These are phyloP conservation scores for Hyphopichia khmerensis DNA, from an alignment of 1,139 yeast species.

Conservation along the genomic window DNA sequence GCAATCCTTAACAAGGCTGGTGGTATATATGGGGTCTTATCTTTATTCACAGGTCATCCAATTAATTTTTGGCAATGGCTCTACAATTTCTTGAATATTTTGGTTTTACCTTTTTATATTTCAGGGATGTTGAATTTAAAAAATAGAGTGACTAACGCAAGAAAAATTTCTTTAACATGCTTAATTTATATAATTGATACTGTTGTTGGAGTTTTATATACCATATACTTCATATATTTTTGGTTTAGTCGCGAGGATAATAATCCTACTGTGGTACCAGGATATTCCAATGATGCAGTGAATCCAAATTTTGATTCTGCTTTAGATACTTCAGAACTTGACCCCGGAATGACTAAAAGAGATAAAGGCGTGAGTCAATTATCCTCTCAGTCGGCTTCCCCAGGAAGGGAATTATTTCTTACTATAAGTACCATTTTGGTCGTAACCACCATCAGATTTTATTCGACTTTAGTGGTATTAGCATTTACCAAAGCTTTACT, in stretches of 20 bases:
- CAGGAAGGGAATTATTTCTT: conserved; percentile 67
- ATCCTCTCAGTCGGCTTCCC: conserved; percentile 61
- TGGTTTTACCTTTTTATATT: conserved; percentile 64
- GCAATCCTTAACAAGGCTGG: conserved; percentile 86
- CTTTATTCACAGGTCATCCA: conserved; percentile 88
- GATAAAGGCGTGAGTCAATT: conserved; percentile 9
- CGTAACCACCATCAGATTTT: conserved; percentile 56
- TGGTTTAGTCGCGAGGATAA: conserved; percentile 64
- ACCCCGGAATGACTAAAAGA: too few species aligned
- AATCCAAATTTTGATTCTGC: neutral
- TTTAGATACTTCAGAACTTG: neutral
- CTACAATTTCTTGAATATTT: conserved; percentile 65
- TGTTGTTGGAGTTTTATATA: conserved; percentile 61
- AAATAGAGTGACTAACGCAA: conserved; percentile 27
- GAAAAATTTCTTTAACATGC: conserved; percentile 59
- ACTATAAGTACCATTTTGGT: conserved; percentile 58
- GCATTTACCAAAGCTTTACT: conserved; percentile 55
- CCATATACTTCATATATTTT: conserved; percentile 66
- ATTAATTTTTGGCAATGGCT: conserved; percentile 82
- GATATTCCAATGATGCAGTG: conserved; percentile 10
- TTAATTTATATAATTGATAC: conserved; percentile 69
- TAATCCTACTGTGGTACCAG: conserved; percentile 11
- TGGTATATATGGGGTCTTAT: conserved; percentile 83
- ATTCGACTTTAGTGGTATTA: conserved; percentile 63
- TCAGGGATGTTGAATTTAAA: conserved; percentile 52